Conservation (phyloP, 352 stramenopile genomes). For the Peronospora farinosa region DNA sequence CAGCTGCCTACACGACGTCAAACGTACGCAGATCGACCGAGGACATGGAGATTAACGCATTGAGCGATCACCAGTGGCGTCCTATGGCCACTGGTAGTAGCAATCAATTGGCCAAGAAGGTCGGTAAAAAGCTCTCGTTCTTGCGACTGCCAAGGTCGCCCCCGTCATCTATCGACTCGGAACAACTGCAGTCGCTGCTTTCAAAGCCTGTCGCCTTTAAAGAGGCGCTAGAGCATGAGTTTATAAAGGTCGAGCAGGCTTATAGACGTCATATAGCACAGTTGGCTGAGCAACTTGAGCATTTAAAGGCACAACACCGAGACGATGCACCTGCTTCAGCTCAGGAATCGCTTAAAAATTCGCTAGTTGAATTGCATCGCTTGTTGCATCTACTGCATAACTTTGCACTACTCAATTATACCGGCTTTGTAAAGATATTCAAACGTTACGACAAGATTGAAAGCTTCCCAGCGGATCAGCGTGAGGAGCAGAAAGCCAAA, state of each 20-base stretch:
- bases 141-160: slow-evolving; percentile 17
- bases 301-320: slow-evolving; percentile 71
- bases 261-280: slow-evolving; percentile 84
- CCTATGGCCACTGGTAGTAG: slow-evolving; percentile 24
- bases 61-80: slow-evolving; percentile 28
- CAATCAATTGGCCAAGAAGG: slow-evolving; percentile 12
- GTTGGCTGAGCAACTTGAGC: slow-evolving; percentile 74
- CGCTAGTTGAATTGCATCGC: slow-evolving; percentile 91
- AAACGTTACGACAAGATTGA: slow-evolving; percentile 90
- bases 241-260: slow-evolving; percentile 89
- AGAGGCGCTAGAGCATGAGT: slow-evolving; percentile 71
- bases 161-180: slow-evolving; percentile 14
- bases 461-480: slow-evolving; percentile 32
- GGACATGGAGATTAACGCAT: slow-evolving; percentile 24
- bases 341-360: slow-evolving; percentile 89
- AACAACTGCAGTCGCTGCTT: slow-evolving; percentile 34
- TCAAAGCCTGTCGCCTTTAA: slow-evolving; percentile 57
- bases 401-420: slow-evolving; percentile 97
- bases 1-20: slow-evolving; percentile 14
- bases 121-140: slow-evolving; percentile 25
- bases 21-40: slow-evolving; percentile 12
- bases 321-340: slow-evolving; percentile 45
- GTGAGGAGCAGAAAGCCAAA: slow-evolving; percentile 39
- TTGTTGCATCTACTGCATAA: slow-evolving; percentile 92
- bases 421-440: slow-evolving; percentile 95